phyloP scores from a whole-genome alignment of 495 filamentous ascomycete genomes.

The Penicillium cataractarum region DNA sequence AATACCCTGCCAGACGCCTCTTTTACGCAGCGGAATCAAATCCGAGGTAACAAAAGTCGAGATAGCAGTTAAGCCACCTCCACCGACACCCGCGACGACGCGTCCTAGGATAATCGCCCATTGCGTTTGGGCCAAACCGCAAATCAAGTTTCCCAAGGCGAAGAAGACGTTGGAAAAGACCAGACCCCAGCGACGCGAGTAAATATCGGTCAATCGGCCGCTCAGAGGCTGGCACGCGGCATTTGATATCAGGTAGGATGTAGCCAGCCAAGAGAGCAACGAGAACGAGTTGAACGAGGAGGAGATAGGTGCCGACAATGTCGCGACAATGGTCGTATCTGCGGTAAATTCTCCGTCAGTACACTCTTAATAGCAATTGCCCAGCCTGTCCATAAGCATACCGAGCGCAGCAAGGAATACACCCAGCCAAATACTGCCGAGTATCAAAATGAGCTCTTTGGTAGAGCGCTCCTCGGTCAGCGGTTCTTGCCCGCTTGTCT shows the following conservation, averaged over 20 bases:
- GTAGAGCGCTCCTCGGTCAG: constrained; percentile 44
- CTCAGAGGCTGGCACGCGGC: constrained; percentile 84
- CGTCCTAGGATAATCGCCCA: constrained; percentile 77
- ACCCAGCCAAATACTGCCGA: constrained; percentile 67
- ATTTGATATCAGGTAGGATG: constrained; percentile 88
- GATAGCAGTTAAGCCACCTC: constrained; percentile 82
- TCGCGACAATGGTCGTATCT: constrained; percentile 86
- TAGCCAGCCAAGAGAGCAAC: constrained; percentile 89
- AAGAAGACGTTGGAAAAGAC: constrained; percentile 82
- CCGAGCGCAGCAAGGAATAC: constrained; percentile 81
- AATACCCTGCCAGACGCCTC: constrained; percentile 84
- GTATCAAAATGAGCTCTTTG: constrained; percentile 45
- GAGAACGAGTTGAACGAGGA: constrained; percentile 81
- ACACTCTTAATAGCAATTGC: neutral
- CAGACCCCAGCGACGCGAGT: constrained; percentile 74
- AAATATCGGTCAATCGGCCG: constrained; percentile 88
- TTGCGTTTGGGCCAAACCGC: constrained; percentile 74
- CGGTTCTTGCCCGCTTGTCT: constrained; percentile 28
- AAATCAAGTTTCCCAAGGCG: constrained; percentile 79
- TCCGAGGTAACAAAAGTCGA: constrained; percentile 81
- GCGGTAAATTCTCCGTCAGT: constrained; percentile 11
- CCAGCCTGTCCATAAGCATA: constrained; percentile 22
- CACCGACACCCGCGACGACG: constrained; percentile 82
- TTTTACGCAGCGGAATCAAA: constrained; percentile 77
- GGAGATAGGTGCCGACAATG: constrained; percentile 82